A percentile compares a stretch with the other conserved stretches of the same genome.
Evolutionary conservation across 345 rosid species (phyloP).

Genomic region (Conringia planisiliqua): DNA sequence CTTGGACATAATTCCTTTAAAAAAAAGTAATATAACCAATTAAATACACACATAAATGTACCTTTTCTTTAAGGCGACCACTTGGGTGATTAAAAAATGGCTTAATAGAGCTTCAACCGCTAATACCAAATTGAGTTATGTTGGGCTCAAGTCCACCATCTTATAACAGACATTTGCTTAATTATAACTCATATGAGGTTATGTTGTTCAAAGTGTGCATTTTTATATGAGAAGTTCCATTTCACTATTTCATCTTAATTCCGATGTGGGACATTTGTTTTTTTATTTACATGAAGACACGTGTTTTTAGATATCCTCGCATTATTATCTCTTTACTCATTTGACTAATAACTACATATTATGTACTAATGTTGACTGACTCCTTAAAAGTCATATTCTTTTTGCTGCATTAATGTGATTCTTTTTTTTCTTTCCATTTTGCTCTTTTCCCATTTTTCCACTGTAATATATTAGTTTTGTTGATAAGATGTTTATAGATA

Average conservation of each 20-base stretch:
- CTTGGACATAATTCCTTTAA: neutral
- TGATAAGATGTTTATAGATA: too few relatives aligned
- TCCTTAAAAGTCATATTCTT: neutral
- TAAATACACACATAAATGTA: too few relatives aligned
- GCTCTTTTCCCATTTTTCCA: too few relatives aligned
- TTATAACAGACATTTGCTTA: neutral
- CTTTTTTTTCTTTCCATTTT: too few relatives aligned
- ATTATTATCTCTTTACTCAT: neutral
- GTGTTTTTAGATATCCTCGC: neutral
- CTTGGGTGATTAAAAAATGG: too few relatives aligned
- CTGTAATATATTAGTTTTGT: too few relatives aligned
- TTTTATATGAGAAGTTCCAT: neutral
- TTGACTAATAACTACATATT: neutral
- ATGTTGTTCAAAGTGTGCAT: neutral
- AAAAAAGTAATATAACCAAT: too few relatives aligned
- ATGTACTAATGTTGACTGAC: neutral
- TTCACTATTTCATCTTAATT: neutral
- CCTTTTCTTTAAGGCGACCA: too few relatives aligned
- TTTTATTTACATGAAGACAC: neutral
- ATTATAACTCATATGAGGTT: neutral
- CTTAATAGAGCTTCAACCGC: too few relatives aligned
- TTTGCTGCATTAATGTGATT: too few relatives aligned
- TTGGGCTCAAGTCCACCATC: neutral
- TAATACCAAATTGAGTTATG: neutral
- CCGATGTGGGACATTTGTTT: neutral